These are phyloP conservation scores for Diplogelasinospora grovesii DNA, from an alignment of 495 filamentous ascomycete genomes.

Conservation along the genomic window DNA sequence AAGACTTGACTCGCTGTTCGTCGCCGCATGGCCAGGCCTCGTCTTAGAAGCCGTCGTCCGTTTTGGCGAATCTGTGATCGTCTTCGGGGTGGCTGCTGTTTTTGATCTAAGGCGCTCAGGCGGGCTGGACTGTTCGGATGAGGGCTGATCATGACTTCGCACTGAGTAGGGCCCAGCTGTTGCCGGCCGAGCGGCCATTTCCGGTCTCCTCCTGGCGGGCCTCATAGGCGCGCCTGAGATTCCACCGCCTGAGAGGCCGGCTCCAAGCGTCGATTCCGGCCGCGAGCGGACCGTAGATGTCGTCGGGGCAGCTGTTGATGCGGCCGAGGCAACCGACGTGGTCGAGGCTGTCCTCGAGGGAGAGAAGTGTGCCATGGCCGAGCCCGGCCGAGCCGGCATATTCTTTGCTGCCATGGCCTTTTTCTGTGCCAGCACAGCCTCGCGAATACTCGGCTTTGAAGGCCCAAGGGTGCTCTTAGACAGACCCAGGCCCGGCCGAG, in stretches of 20 bases:
- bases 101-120: slow-evolving; percentile 27
- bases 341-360: slow-evolving; percentile 46
- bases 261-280: slow-evolving; percentile 28
- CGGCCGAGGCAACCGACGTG: slow-evolving; percentile 34
- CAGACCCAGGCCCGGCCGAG: slow-evolving; percentile 46
- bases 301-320: slow-evolving; percentile 26
- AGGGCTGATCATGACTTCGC: slow-evolving; percentile 38
- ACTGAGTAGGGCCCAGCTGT: slow-evolving; percentile 54
- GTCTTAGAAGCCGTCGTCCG: slow-evolving; percentile 36
- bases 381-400: slow-evolving; percentile 62
- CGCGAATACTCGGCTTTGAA: slow-evolving; percentile 56
- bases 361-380: slow-evolving; percentile 62
- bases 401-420: slow-evolving; percentile 54
- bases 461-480: slow-evolving; percentile 50
- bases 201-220: slow-evolving; percentile 43
- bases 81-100: slow-evolving; percentile 34
- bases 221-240: slow-evolving; percentile 52
- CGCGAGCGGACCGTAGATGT: slow-evolving; percentile 35
- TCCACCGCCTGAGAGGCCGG: slow-evolving; percentile 41
- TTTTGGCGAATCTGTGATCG: slow-evolving; percentile 34
- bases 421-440: slow-evolving; percentile 80
- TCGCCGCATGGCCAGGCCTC: slow-evolving; percentile 37
- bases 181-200: slow-evolving; percentile 45
- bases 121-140: slow-evolving; percentile 35
- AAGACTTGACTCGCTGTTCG: slow-evolving; percentile 36